Percentiles rank a stretch among this genome's conserved stretches.
Evolutionary conservation across 352 stramenopile species (phyloP).

Genomic region (Globisporangium takayamanum): DNA sequence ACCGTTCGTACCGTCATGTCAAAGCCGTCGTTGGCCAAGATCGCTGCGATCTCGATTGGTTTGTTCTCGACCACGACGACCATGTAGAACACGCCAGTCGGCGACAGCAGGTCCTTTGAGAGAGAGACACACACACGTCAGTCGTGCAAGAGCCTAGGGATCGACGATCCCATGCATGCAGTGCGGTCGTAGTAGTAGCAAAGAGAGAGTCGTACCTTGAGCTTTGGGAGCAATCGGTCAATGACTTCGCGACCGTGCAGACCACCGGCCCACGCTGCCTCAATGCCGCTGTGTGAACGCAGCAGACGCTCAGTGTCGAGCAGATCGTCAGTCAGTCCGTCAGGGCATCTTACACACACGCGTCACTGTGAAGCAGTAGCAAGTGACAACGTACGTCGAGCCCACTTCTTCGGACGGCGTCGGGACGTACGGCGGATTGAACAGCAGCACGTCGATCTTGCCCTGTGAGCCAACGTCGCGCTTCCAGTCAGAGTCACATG

Average conservation of each 20-base stretch:
- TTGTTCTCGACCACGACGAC: conserved; percentile 97
- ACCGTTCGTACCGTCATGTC: conserved; percentile 40
- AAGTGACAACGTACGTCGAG: conserved; percentile 43
- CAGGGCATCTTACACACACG: neutral
- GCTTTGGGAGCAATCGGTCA: conserved; percentile 90
- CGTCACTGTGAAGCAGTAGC: too few species aligned
- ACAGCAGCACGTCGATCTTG: conserved; percentile 93
- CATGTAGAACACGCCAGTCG: conserved; percentile 93
- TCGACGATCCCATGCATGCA: neutral
- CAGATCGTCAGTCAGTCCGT: neutral
- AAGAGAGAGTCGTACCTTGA: conserved; percentile 38
- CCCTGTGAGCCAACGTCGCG: conserved; percentile 13
- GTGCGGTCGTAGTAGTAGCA: neutral
- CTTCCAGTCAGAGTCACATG: too few species aligned
- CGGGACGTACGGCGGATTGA: conserved; percentile 98
- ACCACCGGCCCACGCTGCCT: conserved; percentile 95
- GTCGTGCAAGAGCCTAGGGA: neutral
- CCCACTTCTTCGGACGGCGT: conserved; percentile 94
- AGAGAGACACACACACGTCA: neutral
- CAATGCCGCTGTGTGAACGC: conserved; percentile 77
- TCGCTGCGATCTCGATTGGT: conserved; percentile 88
- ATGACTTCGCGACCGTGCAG: conserved; percentile 92
- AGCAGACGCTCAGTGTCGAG: neutral
- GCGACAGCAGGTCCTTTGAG: conserved; percentile 56
- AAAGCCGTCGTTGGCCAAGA: conserved; percentile 63